A percentile compares a stretch with the other conserved stretches of the same genome.
Conservation (phyloP, 2,329 filamentous ascomycete species). For the Mycosphaerella sp. region DNA sequence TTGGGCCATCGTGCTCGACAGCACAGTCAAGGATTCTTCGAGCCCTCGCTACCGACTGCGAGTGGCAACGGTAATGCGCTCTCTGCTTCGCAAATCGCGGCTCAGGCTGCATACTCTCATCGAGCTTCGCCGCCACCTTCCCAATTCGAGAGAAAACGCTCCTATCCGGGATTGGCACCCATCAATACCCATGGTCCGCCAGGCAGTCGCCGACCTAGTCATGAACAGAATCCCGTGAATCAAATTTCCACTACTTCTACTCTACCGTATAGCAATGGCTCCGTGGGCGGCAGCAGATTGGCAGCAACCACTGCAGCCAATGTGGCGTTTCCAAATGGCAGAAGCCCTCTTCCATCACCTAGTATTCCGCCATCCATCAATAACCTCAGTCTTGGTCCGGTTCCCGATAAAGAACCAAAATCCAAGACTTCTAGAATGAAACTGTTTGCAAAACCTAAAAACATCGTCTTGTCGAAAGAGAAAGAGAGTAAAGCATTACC, state of each 20-base stretch:
- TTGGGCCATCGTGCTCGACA: slow-evolving; percentile 57
- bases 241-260: slow-evolving; percentile 19
- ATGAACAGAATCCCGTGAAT: slow-evolving; percentile 30
- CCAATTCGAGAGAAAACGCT: slow-evolving; percentile 54
- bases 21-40: slow-evolving; percentile 69
- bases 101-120: slow-evolving; percentile 65
- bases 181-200: slow-evolving; percentile 31
- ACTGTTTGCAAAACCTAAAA: slow-evolving; percentile 65
- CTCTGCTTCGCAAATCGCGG: slow-evolving; percentile 70
- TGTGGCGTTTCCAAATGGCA: slow-evolving; percentile 57
- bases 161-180: slow-evolving; percentile 62
- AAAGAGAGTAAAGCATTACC: slow-evolving; percentile 58
- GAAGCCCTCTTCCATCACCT: slow-evolving; percentile 48
- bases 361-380: slow-evolving; percentile 21
- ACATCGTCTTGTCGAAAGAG: slow-evolving; percentile 63
- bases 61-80: slow-evolving; percentile 32
- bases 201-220: slow-evolving; percentile 24
- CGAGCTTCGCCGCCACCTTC: slow-evolving; percentile 26
- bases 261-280: slow-evolving; percentile 52
- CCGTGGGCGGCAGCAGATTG: slow-evolving; percentile 54
- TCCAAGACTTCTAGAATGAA: slow-evolving; percentile 71
- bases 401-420: slow-evolving; percentile 53
- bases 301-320: slow-evolving; percentile 67
- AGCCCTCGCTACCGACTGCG: slow-evolving; percentile 58
- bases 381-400: slow-evolving; percentile 19